Percentiles rank a stretch among this genome's conserved stretches.
phyloP scores from a whole-genome alignment of 306 rosid species.

The Quercus ilex region DNA sequence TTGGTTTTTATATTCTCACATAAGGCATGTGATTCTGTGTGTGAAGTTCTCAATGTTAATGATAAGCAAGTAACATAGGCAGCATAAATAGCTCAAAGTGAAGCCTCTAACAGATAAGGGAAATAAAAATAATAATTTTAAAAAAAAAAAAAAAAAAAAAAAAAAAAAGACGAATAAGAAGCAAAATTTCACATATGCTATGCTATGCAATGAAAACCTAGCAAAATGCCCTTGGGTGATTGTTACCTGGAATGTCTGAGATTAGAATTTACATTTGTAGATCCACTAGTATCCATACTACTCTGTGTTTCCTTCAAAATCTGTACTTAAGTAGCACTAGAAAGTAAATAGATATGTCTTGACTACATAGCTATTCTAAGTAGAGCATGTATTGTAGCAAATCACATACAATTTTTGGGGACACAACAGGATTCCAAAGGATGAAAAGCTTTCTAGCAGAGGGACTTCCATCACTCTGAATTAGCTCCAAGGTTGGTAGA shows the following conservation, averaged over 20 bases:
- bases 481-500: slow-evolving; percentile 63
- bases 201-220: not conserved
- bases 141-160: too few relatives aligned
- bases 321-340: slow-evolving; percentile 33
- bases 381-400: slow-evolving; percentile 6
- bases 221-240: not conserved
- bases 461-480: slow-evolving; percentile 95
- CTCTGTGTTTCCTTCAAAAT: slow-evolving; percentile 26
- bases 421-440: slow-evolving; percentile 76
- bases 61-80: not conserved
- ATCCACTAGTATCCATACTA: slow-evolving; percentile 18
- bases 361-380: not conserved
- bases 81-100: not conserved
- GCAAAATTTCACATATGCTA: not conserved
- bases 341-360: slow-evolving; percentile 20
- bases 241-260: slow-evolving; percentile 62
- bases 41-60: not conserved
- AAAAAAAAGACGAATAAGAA: not conserved
- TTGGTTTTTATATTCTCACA: not conserved
- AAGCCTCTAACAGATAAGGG: not conserved
- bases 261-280: slow-evolving; percentile 36
- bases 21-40: not conserved
- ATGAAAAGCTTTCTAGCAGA: slow-evolving; percentile 77
- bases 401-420: slow-evolving; percentile 43
- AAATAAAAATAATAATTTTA: not conserved